Conservation (phyloP, 441 rosid species). For the Rhodomyrtus psidioides region DNA sequence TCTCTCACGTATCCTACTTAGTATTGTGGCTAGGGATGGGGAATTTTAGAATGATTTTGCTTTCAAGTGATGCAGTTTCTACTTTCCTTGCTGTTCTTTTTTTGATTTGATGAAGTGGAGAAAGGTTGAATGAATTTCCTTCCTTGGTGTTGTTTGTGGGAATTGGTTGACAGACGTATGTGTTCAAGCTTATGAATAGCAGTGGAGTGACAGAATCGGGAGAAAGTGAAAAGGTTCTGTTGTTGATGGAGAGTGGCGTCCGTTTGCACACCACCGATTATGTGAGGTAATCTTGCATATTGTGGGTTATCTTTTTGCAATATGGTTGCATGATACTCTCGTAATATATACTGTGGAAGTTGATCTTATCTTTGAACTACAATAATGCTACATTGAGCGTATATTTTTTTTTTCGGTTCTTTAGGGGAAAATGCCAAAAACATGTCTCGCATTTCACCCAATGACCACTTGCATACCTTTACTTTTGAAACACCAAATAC, state of each 20-base stretch:
- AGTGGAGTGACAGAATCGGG: conserved; percentile 94
- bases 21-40: neutral
- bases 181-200: conserved; percentile 95
- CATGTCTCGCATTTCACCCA: neutral
- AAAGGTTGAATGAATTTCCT: neutral
- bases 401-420: too few relatives aligned
- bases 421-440: neutral
- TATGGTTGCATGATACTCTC: neutral
- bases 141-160: neutral
- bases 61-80: neutral
- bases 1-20: neutral
- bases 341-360: neutral
- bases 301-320: neutral
- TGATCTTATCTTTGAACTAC: neutral
- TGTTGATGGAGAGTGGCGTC: conserved; percentile 93
- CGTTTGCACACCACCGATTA: conserved; percentile 92
- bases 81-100: neutral
- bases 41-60: neutral
- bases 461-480: neutral
- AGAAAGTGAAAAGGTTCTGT: conserved; percentile 87
- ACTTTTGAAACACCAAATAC: neutral
- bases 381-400: neutral
- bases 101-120: neutral
- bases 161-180: conserved; percentile 50
- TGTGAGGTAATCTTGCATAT: conserved; percentile 36